Evolutionary conservation across 306 rosid genomes (phyloP).

Genomic region (Medicago truncatula): DNA sequence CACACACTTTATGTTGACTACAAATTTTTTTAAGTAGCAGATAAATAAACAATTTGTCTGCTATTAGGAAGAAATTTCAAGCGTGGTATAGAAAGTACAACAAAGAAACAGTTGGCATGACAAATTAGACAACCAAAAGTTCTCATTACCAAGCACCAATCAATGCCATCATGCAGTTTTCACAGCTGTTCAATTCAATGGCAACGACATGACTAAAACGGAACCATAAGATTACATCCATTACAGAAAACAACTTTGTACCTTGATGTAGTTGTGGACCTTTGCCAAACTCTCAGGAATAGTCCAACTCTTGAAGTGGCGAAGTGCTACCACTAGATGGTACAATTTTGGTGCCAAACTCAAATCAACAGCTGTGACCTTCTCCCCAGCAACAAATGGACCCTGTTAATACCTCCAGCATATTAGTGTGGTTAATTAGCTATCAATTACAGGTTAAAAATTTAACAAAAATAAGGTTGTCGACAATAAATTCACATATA

Average conservation of each 20-base stretch:
- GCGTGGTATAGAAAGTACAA: too few relatives aligned
- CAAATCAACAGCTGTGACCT: constrained; percentile 80
- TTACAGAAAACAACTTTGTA: constrained; percentile 40
- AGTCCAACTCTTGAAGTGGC: constrained; percentile 86
- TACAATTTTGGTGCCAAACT: constrained; percentile 90
- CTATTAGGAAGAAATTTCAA: too few relatives aligned
- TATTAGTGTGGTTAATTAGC: constrained; percentile 27
- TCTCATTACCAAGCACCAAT: neutral
- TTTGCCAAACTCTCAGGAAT: constrained; percentile 62
- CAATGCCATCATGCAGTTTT: neutral
- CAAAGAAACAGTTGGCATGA: too few relatives aligned
- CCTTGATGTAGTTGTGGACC: constrained; percentile 71
- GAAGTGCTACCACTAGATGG: constrained; percentile 79
- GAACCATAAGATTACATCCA: constrained; percentile 7
- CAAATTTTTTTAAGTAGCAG: too few relatives aligned
- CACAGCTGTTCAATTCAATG: neutral
- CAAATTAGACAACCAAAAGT: neutral
- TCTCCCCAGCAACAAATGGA: constrained; percentile 87
- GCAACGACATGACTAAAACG: neutral
- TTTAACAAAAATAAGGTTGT: neutral
- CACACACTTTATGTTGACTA: too few relatives aligned
- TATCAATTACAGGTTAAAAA: neutral
- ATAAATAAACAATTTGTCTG: too few relatives aligned
- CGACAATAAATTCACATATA: constrained; percentile 39
- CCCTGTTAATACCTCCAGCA: constrained; percentile 59